A percentile compares a stretch with the other conserved stretches of the same genome.
Evolutionary conservation across 2,329 filamentous ascomycete genomes (phyloP).

Genomic region (Orbilia ellipsospora): DNA sequence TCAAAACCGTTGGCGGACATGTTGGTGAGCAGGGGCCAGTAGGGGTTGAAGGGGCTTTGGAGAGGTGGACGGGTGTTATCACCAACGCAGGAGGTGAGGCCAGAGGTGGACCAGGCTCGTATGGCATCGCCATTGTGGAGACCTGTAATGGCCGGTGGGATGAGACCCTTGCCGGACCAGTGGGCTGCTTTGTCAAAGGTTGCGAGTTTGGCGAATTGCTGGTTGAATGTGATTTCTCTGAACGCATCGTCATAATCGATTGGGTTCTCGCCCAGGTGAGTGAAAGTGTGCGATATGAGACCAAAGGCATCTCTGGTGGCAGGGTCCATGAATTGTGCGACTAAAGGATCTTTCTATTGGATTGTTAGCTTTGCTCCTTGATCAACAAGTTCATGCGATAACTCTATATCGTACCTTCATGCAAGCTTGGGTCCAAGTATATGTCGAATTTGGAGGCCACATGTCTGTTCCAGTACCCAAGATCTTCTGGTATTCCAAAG

Average conservation of each 20-base stretch:
- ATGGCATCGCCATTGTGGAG: conserved; percentile 74
- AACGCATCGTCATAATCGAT: conserved; percentile 70
- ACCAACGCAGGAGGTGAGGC: conserved; percentile 71
- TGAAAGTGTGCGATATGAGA: conserved; percentile 73
- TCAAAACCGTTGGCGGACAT: conserved; percentile 68
- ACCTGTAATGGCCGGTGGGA: conserved; percentile 73
- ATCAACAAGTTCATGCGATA: too few relatives aligned
- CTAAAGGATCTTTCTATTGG: conserved; percentile 36
- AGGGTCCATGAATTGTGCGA: conserved; percentile 56
- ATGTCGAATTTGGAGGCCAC: conserved; percentile 63
- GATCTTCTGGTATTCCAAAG: conserved; percentile 65
- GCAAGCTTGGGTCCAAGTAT: conserved; percentile 28
- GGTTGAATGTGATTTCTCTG: conserved; percentile 72
- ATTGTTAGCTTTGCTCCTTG: too few relatives aligned
- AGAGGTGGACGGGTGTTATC: conserved; percentile 71
- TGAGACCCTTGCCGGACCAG: conserved; percentile 69
- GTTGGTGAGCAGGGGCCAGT: conserved; percentile 70
- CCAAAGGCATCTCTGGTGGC: conserved; percentile 68
- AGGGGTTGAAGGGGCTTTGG: conserved; percentile 67
- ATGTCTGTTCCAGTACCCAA: conserved; percentile 66
- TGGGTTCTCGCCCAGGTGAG: conserved; percentile 71
- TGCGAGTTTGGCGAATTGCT: conserved; percentile 69
- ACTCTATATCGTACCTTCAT: conserved; percentile 26
- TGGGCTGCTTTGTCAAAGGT: conserved; percentile 65
- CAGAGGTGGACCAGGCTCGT: conserved; percentile 70